Evolutionary conservation across 2,329 filamentous ascomycete species (phyloP).

Genomic region (Endoconidiophora laricicola): DNA sequence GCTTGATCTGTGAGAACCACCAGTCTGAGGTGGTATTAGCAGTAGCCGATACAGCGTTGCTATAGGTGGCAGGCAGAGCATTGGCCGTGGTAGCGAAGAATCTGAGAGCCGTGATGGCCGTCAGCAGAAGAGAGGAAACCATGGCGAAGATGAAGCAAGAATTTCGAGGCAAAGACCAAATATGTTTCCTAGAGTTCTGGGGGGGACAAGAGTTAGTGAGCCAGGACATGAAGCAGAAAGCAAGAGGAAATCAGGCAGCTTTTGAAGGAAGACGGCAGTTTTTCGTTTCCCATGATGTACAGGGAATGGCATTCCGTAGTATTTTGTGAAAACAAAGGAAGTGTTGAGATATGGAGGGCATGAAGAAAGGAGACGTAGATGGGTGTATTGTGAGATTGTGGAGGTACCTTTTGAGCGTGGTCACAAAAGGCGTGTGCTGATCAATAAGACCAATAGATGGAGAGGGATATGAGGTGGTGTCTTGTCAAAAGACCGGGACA

Average conservation of each 20-base stretch:
- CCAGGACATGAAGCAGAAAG: not conserved
- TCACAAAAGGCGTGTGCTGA: not conserved
- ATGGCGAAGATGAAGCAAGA: slow-evolving; percentile 3
- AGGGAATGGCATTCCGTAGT: not conserved
- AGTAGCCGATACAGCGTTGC: not conserved
- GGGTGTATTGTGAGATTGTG: not conserved
- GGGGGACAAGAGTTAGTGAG: not conserved
- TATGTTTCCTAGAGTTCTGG: slow-evolving; percentile 1
- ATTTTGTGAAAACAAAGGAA: not conserved
- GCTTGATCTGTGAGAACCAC: slow-evolving; percentile 56
- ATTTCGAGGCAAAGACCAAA: slow-evolving; percentile 1
- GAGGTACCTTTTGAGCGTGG: not conserved
- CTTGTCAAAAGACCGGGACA: not conserved
- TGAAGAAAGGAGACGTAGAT: not conserved
- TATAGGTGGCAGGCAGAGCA: slow-evolving; percentile 8
- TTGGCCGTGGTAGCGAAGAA: slow-evolving; percentile 8
- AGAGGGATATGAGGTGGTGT: not conserved
- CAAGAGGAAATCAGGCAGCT: not conserved
- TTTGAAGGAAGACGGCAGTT: not conserved
- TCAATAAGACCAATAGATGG: not conserved
- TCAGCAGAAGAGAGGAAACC: slow-evolving; percentile 11
- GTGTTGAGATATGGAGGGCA: not conserved
- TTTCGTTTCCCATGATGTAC: not conserved
- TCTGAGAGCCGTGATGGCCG: slow-evolving; percentile 12
- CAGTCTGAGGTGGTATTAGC: slow-evolving; percentile 31